These are phyloP conservation scores for Juncus effusus DNA, from an alignment of 176 grass and related monocot species.

Conservation along the genomic window DNA sequence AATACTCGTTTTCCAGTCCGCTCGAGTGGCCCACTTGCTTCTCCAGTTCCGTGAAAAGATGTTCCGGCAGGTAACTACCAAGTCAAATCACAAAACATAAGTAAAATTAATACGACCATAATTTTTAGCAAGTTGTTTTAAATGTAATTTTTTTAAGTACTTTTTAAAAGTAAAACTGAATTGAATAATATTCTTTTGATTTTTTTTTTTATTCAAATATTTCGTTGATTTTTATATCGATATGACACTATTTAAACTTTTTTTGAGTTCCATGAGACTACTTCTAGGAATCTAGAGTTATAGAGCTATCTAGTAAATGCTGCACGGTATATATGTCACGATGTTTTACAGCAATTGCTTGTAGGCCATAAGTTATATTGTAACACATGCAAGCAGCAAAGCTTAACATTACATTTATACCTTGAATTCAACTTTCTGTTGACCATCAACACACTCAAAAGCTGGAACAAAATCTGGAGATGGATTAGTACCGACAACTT, in stretches of 20 bases:
- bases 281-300: too few relatives aligned
- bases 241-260: too few relatives aligned
- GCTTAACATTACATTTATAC: constrained; percentile 17
- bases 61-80: constrained; percentile 63
- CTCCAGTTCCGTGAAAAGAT: constrained; percentile 74
- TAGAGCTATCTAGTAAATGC: too few relatives aligned
- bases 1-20: constrained; percentile 68
- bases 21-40: constrained; percentile 76
- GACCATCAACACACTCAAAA: constrained; percentile 22
- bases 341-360: too few relatives aligned
- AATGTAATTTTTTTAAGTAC: too few relatives aligned
- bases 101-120: background rate
- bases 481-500: background rate
- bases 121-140: too few relatives aligned
- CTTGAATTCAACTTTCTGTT: constrained; percentile 57
- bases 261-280: too few relatives aligned
- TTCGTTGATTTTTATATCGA: too few relatives aligned
- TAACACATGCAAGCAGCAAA: background rate
- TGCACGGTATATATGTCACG: too few relatives aligned
- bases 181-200: too few relatives aligned
- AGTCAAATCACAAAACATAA: constrained; percentile 1
- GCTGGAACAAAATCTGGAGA: constrained; percentile 27
- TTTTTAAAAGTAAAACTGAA: too few relatives aligned
- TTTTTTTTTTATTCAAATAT: too few relatives aligned
- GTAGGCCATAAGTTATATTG: background rate